A percentile compares a stretch with the other conserved stretches of the same genome.
Evolutionary conservation across 2,329 filamentous ascomycete genomes (phyloP).

Genomic region (Talaromyces rugulosus): DNA sequence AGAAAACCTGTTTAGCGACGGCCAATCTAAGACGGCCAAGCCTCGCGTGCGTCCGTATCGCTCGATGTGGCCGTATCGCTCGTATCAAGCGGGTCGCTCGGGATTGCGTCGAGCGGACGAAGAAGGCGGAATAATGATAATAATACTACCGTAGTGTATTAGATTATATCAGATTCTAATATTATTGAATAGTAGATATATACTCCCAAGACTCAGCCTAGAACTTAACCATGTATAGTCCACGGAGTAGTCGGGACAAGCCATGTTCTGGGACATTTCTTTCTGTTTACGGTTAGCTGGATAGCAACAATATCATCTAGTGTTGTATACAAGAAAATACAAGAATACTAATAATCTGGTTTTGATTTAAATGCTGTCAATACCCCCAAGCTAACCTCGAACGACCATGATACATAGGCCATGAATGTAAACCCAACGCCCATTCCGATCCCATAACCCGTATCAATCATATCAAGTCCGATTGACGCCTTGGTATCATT

Average conservation of each 20-base stretch:
- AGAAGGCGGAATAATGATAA: too few species aligned
- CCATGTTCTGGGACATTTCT: not conserved
- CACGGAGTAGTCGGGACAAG: not conserved
- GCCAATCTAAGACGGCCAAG: not conserved
- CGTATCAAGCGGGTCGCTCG: not conserved
- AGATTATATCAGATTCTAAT: too few species aligned
- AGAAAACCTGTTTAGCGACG: not conserved
- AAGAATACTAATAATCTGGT: not conserved
- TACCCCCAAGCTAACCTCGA: not conserved
- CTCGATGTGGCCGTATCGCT: conserved; percentile 9
- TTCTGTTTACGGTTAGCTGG: not conserved
- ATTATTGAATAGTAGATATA: too few species aligned
- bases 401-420: not conserved
- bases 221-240: not conserved
- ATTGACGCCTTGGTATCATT: conserved; percentile 11
- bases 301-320: not conserved
- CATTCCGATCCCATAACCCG: not conserved
- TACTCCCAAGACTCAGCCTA: too few species aligned
- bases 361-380: not conserved
- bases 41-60: not conserved
- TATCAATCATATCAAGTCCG: conserved; percentile 5
- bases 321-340: not conserved
- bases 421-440: not conserved
- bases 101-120: too few species aligned
- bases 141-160: too few species aligned